phyloP scores from a whole-genome alignment of 371 early-diverging fungal species.

The Saksenaea vasiformis region DNA sequence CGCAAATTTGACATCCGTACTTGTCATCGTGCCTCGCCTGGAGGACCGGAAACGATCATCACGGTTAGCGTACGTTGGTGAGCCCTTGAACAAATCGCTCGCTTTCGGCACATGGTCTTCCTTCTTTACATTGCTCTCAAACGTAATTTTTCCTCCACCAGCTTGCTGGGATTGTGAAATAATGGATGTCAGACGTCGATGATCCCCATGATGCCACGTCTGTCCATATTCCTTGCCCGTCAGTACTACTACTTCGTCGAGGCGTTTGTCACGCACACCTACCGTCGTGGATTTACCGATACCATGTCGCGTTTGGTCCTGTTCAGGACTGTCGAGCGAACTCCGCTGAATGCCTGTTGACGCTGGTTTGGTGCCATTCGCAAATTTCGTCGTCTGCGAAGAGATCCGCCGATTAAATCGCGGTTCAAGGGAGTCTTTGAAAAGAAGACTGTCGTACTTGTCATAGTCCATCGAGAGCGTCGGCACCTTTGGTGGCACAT shows the following conservation, averaged over 20 bases:
- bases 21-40: slow-evolving; percentile 40
- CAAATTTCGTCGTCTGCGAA: slow-evolving; percentile 7
- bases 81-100: slow-evolving; percentile 36
- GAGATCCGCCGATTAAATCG: slow-evolving; percentile 31
- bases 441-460: slow-evolving; percentile 56
- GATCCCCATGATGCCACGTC: slow-evolving; percentile 51
- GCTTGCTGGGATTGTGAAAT: slow-evolving; percentile 46
- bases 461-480: slow-evolving; percentile 41
- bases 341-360: slow-evolving; percentile 22
- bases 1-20: slow-evolving; percentile 28
- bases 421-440: slow-evolving; percentile 43
- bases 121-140: slow-evolving; percentile 32
- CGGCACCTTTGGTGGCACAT: background rate
- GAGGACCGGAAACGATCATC: slow-evolving; percentile 29
- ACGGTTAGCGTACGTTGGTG: slow-evolving; percentile 28
- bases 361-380: slow-evolving; percentile 12
- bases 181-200: slow-evolving; percentile 33
- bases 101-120: slow-evolving; percentile 28
- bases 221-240: slow-evolving; percentile 1
- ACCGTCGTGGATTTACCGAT: slow-evolving; percentile 30
- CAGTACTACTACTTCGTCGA: background rate
- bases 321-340: slow-evolving; percentile 38
- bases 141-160: slow-evolving; percentile 31
- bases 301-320: slow-evolving; percentile 12
- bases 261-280: slow-evolving; percentile 11